Conservation (phyloP, 1,284 basidiomycete species). For the Pseudozyma thailandica region DNA sequence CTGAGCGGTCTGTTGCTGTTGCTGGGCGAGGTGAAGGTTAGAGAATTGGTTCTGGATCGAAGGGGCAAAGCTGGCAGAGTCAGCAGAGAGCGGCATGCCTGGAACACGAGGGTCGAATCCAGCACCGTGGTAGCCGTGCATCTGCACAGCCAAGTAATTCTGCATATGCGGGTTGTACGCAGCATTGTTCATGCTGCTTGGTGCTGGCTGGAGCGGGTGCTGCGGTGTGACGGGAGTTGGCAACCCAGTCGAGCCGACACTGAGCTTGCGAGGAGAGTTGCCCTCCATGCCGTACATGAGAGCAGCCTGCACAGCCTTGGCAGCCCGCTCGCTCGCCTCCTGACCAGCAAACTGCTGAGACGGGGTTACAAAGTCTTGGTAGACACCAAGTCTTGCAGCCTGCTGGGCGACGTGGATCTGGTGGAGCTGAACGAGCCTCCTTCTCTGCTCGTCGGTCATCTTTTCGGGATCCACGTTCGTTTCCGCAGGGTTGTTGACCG, state of each 20-base stretch:
- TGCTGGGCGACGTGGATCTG: slow-evolving; percentile 47
- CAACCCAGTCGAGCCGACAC: slow-evolving; percentile 37
- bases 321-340: slow-evolving; percentile 47
- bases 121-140: slow-evolving; percentile 12
- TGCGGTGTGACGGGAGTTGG: slow-evolving; percentile 48
- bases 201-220: slow-evolving; percentile 43
- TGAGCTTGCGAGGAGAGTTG: slow-evolving; percentile 41
- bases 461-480: slow-evolving; percentile 32
- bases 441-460: slow-evolving; percentile 43
- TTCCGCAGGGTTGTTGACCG: slow-evolving; percentile 27
- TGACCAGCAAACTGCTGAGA: slow-evolving; percentile 48
- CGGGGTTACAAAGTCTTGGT: slow-evolving; percentile 50
- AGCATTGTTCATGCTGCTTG: slow-evolving; percentile 5
- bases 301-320: slow-evolving; percentile 50
- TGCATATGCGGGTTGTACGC: slow-evolving; percentile 14
- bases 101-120: slow-evolving; percentile 32
- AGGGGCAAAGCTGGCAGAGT: slow-evolving; percentile 37
- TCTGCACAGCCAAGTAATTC: slow-evolving; percentile 10
- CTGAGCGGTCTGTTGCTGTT: slow-evolving; percentile 15
- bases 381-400: slow-evolving; percentile 34
- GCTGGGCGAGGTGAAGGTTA: slow-evolving; percentile 33
- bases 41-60: slow-evolving; percentile 45
- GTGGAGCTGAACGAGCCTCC: slow-evolving; percentile 44
- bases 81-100: slow-evolving; percentile 39
- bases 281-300: slow-evolving; percentile 54